Conservation (phyloP, 148 eudicot species). For the Arbutus unedo region DNA sequence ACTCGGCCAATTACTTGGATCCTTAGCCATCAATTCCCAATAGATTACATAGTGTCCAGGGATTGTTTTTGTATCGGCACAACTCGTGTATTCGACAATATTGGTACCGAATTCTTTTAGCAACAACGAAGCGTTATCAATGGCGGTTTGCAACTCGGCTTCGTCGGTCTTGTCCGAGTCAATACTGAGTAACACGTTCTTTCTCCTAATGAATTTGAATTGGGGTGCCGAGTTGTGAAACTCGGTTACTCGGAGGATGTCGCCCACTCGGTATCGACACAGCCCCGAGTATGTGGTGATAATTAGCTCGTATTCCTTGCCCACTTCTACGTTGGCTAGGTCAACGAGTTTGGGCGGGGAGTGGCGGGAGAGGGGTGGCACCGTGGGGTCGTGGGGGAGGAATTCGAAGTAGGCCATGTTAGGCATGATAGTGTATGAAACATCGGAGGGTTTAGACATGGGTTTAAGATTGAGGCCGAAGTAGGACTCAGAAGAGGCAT, state of each 20-base stretch:
- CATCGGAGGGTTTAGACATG: conserved; percentile 57
- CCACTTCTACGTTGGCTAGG: conserved; percentile 53
- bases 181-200: conserved; percentile 63
- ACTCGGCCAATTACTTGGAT: conserved; percentile 19
- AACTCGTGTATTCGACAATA: conserved; percentile 58
- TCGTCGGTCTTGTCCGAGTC: conserved; percentile 61
- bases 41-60: conserved; percentile 64
- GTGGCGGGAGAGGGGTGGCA: conserved; percentile 17
- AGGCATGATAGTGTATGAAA: conserved; percentile 76
- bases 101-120: conserved; percentile 27
- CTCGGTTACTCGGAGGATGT: conserved; percentile 60
- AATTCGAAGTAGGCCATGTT: conserved; percentile 88
- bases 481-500: conserved; percentile 66
- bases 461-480: conserved; percentile 77
- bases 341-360: conserved; percentile 44
- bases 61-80: conserved; percentile 44
- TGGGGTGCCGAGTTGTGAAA: conserved; percentile 80
- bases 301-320: conserved; percentile 74
- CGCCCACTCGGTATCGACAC: conserved; percentile 75
- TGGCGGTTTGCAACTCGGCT: conserved; percentile 44
- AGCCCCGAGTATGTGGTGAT: conserved; percentile 68
- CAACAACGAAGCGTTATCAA: conserved; percentile 35
- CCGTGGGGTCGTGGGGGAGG: conserved; percentile 44
- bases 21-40: conserved; percentile 41
- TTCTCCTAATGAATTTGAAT: conserved; percentile 64